A percentile compares a stretch with the other conserved stretches of the same genome.
phyloP scores from a whole-genome alignment of 2,329 filamentous ascomycete genomes.

The Metarhizium brunneum region DNA sequence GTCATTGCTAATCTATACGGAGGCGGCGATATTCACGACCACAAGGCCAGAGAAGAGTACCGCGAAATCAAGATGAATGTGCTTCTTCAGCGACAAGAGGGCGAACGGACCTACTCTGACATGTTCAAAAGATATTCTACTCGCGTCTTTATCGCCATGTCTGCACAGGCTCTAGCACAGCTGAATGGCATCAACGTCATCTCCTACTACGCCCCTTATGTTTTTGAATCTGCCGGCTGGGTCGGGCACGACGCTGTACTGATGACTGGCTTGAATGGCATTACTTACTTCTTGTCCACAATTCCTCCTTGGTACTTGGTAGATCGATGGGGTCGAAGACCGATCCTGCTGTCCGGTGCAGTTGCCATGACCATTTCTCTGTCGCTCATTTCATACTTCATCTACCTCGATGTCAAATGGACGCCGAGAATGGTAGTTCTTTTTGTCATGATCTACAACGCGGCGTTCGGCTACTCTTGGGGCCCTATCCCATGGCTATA shows the following conservation, averaged over 20 bases:
- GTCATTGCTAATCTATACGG: constrained; percentile 98
- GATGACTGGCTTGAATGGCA: constrained; percentile 94
- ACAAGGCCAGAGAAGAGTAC: constrained; percentile 89
- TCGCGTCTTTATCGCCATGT: constrained; percentile 97
- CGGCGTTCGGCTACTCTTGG: constrained; percentile 90
- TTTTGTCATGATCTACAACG: constrained; percentile 98
- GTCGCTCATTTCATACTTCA: constrained; percentile 88
- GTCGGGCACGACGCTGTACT: constrained; percentile 79
- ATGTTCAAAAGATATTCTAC: constrained; percentile 93
- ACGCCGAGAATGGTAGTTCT: constrained; percentile 83
- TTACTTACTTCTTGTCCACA: constrained; percentile 82
- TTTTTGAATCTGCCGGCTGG: constrained; percentile 98
- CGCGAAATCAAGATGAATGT: constrained; percentile 99
- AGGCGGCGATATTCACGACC: constrained; percentile 87
- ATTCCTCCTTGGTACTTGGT: constrained; percentile 97
- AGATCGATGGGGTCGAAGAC: constrained; percentile 80
- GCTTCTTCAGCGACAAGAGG: constrained; percentile 84
- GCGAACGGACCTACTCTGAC: constrained; percentile 80
- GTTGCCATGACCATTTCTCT: constrained; percentile 82
- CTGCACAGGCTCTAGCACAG: constrained; percentile 88
- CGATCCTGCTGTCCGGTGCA: constrained; percentile 83
- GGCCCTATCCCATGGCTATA: constrained; percentile 97
- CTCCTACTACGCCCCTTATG: constrained; percentile 93
- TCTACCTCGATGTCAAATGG: constrained; percentile 70
- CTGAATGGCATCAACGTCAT: constrained; percentile 99